These are phyloP conservation scores for Exophiala aquamarina DNA, from an alignment of 2,329 filamentous ascomycete species.

Conservation along the genomic window DNA sequence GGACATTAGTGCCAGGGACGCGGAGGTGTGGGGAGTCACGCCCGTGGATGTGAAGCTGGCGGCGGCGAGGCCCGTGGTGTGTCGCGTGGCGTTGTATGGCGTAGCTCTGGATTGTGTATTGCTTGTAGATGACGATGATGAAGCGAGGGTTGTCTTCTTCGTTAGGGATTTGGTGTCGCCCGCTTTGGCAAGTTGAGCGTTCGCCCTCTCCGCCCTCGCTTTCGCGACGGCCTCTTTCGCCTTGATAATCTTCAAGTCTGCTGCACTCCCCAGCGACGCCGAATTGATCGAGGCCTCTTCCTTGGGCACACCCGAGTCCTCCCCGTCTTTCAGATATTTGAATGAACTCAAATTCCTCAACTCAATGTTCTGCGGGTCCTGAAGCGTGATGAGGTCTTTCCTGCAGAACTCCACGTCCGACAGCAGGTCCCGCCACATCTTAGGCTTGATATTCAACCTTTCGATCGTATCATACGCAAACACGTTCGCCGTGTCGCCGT, in stretches of 20 bases:
- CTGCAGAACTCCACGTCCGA: conserved; percentile 83
- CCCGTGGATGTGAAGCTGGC: conserved; percentile 96
- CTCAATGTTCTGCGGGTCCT: conserved; percentile 89
- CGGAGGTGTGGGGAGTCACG: conserved; percentile 85
- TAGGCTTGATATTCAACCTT: conserved; percentile 91
- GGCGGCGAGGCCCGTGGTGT: conserved; percentile 87
- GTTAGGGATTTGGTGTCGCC: conserved; percentile 6
- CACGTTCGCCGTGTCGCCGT: conserved; percentile 84
- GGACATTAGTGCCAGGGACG: conserved; percentile 78
- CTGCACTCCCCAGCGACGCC: conserved; percentile 71
- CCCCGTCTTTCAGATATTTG: conserved; percentile 83
- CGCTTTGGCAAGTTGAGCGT: conserved; percentile 13
- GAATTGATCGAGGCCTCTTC: conserved; percentile 79
- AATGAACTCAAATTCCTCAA: conserved; percentile 82
- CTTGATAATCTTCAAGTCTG: conserved; percentile 71
- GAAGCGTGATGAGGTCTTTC: conserved; percentile 91
- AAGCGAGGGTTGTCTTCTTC: conserved; percentile 29
- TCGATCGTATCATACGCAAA: conserved; percentile 96
- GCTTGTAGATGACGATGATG: conserved; percentile 10
- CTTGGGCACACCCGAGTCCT: conserved; percentile 62
- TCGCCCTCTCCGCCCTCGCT: conserved; percentile 71
- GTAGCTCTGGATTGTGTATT: conserved; percentile 32
- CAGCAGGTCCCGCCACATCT: conserved; percentile 90
- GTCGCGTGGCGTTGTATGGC: conserved; percentile 81
- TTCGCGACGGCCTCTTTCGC: conserved; percentile 93